Base-by-base conservation (phyloP, 73 alveolate species). In the Stentor roeselii region DNA sequence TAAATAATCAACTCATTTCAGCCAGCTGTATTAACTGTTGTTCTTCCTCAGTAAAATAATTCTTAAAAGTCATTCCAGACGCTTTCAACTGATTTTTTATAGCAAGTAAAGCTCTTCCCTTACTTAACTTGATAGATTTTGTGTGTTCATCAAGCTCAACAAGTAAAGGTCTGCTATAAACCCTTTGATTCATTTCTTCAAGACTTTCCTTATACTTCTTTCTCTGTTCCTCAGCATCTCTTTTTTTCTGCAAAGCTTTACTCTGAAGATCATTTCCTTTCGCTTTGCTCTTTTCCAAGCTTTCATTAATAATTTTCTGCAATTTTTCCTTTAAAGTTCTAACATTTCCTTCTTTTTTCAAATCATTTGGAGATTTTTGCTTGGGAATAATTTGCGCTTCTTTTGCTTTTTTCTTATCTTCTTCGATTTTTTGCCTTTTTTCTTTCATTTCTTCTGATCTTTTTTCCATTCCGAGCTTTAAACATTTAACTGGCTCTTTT, bases 401-500 rank as follows among this genome's bases (percentile, higher is more conserved):
- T 50, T 50, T 50, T 50, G 67, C 67, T 50, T 50, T 50, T 21
- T 11, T 50, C 67, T 21, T 50, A 6, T 50, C 67, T 11, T 11
- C 67, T 21, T 50, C 21, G 6, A 6, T 50, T 75, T 76, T 82
- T 86, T 41, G 85, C 89, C 37, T 89, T 82, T 15, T 90, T 93
- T 89, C 90, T 93, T 84, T 77, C 83, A 82, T 88, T 88, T 89
- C 87, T 86, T 94, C 89, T 42, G 95, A 78, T 74, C 14, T 85
- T 97, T 92, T 60, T 89, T 90, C 21, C 67, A 11, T 21, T 86
- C 95, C 94, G 86, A 88, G 91, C 67, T n/a, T n/a, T n/a, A n/a
- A n/a, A n/a, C n/a, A 95, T 39, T 86, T 93, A 60, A 99, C 95
- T 1, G 95, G 88, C 39, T 92, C 76, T 82, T 89, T 92, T 14